Conservation (phyloP, 352 stramenopile species). For the Phytopythium litorale region DNA sequence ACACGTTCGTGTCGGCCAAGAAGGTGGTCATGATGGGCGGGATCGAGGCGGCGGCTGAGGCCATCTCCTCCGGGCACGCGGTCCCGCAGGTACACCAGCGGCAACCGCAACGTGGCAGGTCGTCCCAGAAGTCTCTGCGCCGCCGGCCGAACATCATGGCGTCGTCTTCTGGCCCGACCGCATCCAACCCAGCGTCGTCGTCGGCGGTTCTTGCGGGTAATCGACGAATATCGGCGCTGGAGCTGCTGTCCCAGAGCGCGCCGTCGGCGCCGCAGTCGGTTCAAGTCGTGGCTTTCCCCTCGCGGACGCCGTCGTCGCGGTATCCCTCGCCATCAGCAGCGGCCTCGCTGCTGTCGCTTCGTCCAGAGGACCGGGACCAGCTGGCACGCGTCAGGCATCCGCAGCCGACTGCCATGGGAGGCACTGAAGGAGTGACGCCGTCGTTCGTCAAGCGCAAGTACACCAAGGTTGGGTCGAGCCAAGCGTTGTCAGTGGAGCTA, state of each 20-base stretch:
- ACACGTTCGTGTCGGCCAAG: constrained; percentile 61
- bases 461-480: constrained; percentile 13
- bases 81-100: background rate
- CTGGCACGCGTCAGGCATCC: background rate
- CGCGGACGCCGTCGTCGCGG: background rate
- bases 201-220: background rate
- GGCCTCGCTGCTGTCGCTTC: background rate
- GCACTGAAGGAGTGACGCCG: constrained; percentile 1
- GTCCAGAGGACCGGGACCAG: background rate
- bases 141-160: background rate
- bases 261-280: constrained; percentile 16
- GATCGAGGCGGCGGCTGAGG: constrained; percentile 3
- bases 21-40: constrained; percentile 64
- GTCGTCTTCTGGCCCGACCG: background rate
- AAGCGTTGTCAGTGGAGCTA: background rate
- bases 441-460: constrained; percentile 42
- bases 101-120: background rate
- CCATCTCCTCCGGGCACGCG: background rate
- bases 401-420: constrained; percentile 1
- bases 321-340: background rate
- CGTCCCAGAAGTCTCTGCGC: background rate
- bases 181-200: background rate
- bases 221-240: constrained; percentile 28
- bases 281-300: background rate
- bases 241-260: constrained; percentile 56